phyloP scores from a whole-genome alignment of 495 filamentous ascomycete genomes.

The Annulohypoxylon bovei region DNA sequence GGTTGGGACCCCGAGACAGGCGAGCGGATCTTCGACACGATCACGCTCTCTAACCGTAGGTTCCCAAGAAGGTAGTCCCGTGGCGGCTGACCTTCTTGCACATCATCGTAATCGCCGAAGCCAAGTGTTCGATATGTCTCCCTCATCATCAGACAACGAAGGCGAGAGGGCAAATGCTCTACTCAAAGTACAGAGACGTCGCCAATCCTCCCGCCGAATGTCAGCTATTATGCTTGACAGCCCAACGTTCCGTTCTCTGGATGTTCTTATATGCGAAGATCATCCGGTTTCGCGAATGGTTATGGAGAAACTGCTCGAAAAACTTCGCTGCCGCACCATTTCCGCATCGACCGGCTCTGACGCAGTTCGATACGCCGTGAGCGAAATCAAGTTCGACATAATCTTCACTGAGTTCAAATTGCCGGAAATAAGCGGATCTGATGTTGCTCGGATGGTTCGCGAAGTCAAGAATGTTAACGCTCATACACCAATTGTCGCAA shows the following conservation, averaged over 20 bases:
- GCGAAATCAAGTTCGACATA: conserved; percentile 95
- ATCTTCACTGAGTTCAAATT: conserved; percentile 98
- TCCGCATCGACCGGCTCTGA: conserved; percentile 87
- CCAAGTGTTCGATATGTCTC: conserved; percentile 95
- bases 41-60: conserved; percentile 92
- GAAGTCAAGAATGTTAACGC: conserved; percentile 93
- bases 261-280: conserved; percentile 97
- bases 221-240: conserved; percentile 86
- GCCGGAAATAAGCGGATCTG: conserved; percentile 91
- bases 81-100: conserved; percentile 74
- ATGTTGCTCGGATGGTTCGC: conserved; percentile 96
- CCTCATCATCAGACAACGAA: conserved; percentile 97
- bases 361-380: conserved; percentile 88
- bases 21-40: conserved; percentile 62
- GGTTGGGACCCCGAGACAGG: conserved; percentile 58
- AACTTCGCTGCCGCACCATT: conserved; percentile 94
- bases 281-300: conserved; percentile 97
- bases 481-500: conserved; percentile 93
- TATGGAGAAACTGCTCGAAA: conserved; percentile 96
- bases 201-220: conserved; percentile 90
- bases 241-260: conserved; percentile 87
- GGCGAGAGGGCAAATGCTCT: conserved; percentile 89
- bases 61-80: conserved; percentile 85
- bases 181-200: conserved; percentile 89
- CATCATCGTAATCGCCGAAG: conserved; percentile 89